Conservation (phyloP, 257 asterid species). For the Cynanchum wilfordii region DNA sequence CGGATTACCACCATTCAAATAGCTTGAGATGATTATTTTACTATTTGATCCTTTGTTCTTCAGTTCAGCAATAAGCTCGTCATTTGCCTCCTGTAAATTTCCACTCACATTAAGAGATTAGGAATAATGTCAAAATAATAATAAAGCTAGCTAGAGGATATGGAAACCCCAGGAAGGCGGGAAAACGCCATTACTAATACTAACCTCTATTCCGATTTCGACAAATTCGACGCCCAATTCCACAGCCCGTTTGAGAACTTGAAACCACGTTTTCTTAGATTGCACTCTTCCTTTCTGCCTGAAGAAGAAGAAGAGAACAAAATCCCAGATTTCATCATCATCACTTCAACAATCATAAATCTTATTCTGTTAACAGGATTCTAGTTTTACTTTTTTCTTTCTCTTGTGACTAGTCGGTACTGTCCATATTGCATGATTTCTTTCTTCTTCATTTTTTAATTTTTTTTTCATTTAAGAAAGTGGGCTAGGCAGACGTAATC, state of each 20-base stretch:
- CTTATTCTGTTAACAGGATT: background rate
- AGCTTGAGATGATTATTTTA: constrained; percentile 43
- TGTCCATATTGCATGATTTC: background rate
- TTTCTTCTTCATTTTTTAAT: too few species aligned
- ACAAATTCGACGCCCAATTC: constrained; percentile 52
- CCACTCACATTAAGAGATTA: background rate
- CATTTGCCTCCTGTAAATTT: constrained; percentile 33
- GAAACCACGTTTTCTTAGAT: constrained; percentile 24
- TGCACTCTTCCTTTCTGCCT: constrained; percentile 27
- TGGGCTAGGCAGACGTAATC: background rate
- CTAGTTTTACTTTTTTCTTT: background rate
- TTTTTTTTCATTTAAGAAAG: background rate
- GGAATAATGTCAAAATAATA: background rate
- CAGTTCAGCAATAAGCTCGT: constrained; percentile 33
- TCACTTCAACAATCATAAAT: background rate
- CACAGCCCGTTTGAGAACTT: constrained; percentile 45
- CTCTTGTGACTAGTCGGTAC: background rate
- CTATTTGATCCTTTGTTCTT: constrained; percentile 36
- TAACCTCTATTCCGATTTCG: constrained; percentile 44
- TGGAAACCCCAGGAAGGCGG: background rate
- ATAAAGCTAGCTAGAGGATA: background rate
- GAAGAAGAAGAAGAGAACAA: constrained; percentile 1
- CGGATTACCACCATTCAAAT: constrained; percentile 26
- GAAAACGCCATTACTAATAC: constrained; percentile 15
- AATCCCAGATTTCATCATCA: background rate